Conservation (phyloP, 1,284 basidiomycete genomes). For the Afroboletus lepidellus region DNA sequence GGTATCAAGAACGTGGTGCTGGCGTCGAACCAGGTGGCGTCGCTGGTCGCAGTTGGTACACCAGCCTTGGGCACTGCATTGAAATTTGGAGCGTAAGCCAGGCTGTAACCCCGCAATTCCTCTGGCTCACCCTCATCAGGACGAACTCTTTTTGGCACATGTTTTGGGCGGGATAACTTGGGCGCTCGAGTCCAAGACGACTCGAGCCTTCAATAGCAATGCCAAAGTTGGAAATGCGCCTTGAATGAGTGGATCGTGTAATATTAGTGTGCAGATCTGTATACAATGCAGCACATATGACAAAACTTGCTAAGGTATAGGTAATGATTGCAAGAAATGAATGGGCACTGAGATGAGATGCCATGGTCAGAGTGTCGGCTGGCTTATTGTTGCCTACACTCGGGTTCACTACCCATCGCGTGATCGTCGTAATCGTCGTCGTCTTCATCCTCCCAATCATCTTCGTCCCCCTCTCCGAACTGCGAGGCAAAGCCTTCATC, state of each 20-base stretch:
- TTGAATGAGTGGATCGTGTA: conserved; percentile 12
- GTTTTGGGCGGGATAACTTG: conserved; percentile 62
- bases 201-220: conserved; percentile 41
- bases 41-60: conserved; percentile 67
- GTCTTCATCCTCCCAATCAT: conserved; percentile 66
- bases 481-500: conserved; percentile 64
- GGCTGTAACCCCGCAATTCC: neutral
- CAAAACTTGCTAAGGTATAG: conserved; percentile 18
- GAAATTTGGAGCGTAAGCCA: conserved; percentile 51
- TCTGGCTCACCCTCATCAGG: conserved; percentile 28
- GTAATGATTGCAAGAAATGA: conserved; percentile 14
- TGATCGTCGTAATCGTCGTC: conserved; percentile 53
- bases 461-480: conserved; percentile 70
- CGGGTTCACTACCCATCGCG: conserved; percentile 50
- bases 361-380: conserved; percentile 3
- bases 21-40: conserved; percentile 32
- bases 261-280: conserved; percentile 28
- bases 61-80: conserved; percentile 62
- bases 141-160: conserved; percentile 56
- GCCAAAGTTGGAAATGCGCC: conserved; percentile 36
- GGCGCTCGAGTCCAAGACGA: conserved; percentile 54
- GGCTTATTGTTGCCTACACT: conserved; percentile 62
- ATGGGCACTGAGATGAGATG: conserved; percentile 10
- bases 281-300: conserved; percentile 23
- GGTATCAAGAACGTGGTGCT: conserved; percentile 40